Evolutionary conservation across 176 grass and related monocot genomes (phyloP), one percentile per base, ranked within the genome.

Genomic region (Saccharum officinarum): DNA sequence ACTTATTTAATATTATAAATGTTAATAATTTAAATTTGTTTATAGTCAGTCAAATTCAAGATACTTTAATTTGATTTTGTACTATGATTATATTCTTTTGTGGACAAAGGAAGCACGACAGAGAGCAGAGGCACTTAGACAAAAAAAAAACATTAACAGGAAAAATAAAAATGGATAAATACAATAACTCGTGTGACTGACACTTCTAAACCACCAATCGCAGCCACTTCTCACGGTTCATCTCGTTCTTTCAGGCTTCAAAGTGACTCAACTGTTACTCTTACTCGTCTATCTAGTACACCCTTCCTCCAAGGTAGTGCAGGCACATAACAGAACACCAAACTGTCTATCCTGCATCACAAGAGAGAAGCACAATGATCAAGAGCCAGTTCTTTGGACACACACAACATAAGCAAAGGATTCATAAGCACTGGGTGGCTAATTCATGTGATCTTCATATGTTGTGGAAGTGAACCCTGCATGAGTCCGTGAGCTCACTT

Each of bases 211-310:
- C 62, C 61, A 44, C 22, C 84, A 39, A 67, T 59, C 30, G 33
- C 26, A 26, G 65, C 38, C 42, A 78, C 42, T 78, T 67, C 3
- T 54, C 38, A 46, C 33, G 2, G 2, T 33, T 33, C 31, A 33
- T 33, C 31, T 33, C 31, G 31, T 33, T 33, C 31, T 33, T 33
- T 33, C 31, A 33, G 31, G 31, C 31, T n/a, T n/a, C n/a, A n/a
- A n/a, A n/a, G n/a, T n/a, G n/a, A n/a, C n/a, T n/a, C n/a, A n/a
- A n/a, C n/a, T n/a, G n/a, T n/a, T n/a, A n/a, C n/a, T n/a, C n/a
- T n/a, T n/a, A n/a, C n/a, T n/a, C 10, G 11, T 62, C 82, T 74
- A 44, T 79, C 81, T 79, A 67, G 64, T 28, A 66, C 34, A n/a
- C n/a, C 46, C 77, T 41, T 60, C 67, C n/a, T 73, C 60, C 34